These are phyloP conservation scores for Trifolium repens DNA, from an alignment of 306 rosid species.

Conservation along the genomic window DNA sequence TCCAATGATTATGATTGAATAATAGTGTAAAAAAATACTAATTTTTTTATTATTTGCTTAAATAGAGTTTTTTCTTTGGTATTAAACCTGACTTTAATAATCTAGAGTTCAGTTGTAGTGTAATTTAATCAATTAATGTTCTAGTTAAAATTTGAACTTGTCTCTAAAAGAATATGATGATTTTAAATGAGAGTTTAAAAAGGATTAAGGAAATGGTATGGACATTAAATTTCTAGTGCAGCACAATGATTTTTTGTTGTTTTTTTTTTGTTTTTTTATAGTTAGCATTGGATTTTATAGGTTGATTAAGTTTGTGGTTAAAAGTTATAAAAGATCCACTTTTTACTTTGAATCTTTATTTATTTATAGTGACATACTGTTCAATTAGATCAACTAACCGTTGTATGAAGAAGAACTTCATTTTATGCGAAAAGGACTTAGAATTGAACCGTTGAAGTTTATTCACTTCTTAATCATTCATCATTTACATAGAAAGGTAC, in stretches of 20 bases:
- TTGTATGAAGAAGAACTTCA: slow-evolving; percentile 18
- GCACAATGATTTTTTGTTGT: not conserved
- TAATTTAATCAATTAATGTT: no score
- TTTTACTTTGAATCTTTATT: not conserved
- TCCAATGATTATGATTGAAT: no score
- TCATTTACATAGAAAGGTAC: slow-evolving; percentile 10
- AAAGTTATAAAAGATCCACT: not conserved
- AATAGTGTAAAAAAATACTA: no score
- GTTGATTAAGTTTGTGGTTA: not conserved
- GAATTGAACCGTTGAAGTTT: slow-evolving; percentile 43
- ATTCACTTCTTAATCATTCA: not conserved
- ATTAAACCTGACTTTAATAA: no score
- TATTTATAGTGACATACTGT: not conserved
- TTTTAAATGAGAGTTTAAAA: no score
- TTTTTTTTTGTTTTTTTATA: not conserved
- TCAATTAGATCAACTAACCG: slow-evolving; percentile 16
- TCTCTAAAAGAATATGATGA: no score
- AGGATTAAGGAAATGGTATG: no score
- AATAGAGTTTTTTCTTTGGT: no score
- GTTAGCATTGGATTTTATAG: not conserved
- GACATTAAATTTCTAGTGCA: no score
- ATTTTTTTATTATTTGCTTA: no score
- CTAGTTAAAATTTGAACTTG: no score
- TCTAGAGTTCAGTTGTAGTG: no score
- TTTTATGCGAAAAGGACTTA: slow-evolving; percentile 19